Conservation (phyloP, 2,329 filamentous ascomycete genomes). For the Pestalotiopsis sp. region DNA sequence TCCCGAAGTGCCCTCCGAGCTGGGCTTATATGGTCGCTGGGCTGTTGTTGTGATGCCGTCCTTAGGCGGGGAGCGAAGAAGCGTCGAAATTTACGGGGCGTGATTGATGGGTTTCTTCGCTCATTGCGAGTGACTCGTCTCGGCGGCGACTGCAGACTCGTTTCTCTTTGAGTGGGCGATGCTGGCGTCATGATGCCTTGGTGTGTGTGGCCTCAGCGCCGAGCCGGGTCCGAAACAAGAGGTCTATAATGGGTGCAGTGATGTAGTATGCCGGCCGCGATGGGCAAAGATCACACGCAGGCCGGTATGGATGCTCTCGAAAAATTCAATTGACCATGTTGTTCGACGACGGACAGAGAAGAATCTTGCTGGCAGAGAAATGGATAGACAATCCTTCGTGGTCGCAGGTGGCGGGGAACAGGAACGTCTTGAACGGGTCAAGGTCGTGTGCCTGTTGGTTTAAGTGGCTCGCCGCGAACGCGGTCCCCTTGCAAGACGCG, state of each 20-base stretch:
- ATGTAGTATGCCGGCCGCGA: background rate
- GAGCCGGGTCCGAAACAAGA: background rate
- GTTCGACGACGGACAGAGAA: background rate
- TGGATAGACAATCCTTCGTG: background rate
- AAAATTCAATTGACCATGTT: conserved; percentile 5
- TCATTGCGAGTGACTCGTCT: conserved; percentile 41
- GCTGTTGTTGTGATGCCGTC: conserved; percentile 37
- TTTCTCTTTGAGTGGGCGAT: conserved; percentile 15
- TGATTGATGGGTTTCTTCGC: conserved; percentile 53
- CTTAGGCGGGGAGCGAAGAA: conserved; percentile 54
- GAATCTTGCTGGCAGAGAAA: background rate
- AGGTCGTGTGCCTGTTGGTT: background rate
- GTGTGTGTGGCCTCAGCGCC: background rate
- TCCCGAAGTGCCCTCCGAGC: conserved; percentile 43
- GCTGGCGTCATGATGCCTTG: conserved; percentile 10
- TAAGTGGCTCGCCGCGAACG: conserved; percentile 13
- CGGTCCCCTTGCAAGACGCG: conserved; percentile 13
- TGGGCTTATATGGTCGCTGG: conserved; percentile 27
- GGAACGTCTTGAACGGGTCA: background rate
- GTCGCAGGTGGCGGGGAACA: conserved; percentile 8
- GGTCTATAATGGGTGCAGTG: background rate
- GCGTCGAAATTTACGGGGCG: conserved; percentile 53
- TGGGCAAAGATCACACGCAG: background rate
- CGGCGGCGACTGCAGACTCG: conserved; percentile 27
- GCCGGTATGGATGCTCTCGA: background rate